These are phyloP conservation scores for Alternaria rosae DNA, from an alignment of 2,329 filamentous ascomycete genomes.

Conservation along the genomic window DNA sequence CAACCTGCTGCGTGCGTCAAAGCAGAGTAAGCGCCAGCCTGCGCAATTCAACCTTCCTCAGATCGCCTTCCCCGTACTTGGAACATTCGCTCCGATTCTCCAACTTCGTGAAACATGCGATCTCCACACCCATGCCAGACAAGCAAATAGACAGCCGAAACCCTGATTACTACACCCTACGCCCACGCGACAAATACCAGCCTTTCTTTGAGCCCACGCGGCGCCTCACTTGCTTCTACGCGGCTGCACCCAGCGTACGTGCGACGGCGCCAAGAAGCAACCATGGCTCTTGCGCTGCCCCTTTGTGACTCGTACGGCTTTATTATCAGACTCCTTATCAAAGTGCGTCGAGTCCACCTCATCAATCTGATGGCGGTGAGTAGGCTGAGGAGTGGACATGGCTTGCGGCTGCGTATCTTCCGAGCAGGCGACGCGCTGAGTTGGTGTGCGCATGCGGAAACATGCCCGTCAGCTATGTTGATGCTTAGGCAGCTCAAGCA, in stretches of 20 bases:
- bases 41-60: conserved; percentile 1
- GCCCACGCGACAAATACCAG: conserved; percentile 15
- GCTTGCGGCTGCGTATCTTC: conserved; percentile 4
- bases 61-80: neutral
- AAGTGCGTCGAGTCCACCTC: neutral
- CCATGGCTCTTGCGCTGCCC: conserved; percentile 13
- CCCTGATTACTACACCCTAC: conserved; percentile 1
- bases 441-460: conserved; percentile 2
- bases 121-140: conserved; percentile 10
- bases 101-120: conserved; percentile 9
- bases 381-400: neutral
- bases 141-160: conserved; percentile 11
- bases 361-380: neutral
- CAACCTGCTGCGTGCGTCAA: neutral
- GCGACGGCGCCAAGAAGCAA: conserved; percentile 15
- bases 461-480: neutral
- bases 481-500: conserved; percentile 16
- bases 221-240: conserved; percentile 3
- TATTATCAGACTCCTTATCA: conserved; percentile 10
- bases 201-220: conserved; percentile 8
- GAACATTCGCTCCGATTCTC: neutral
- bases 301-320: conserved; percentile 9
- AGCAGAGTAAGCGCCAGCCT: neutral
- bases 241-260: conserved; percentile 3
- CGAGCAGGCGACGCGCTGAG: neutral